These are phyloP conservation scores for Neocucurbitaria cava DNA, from an alignment of 2,329 filamentous ascomycete species.

Conservation along the genomic window DNA sequence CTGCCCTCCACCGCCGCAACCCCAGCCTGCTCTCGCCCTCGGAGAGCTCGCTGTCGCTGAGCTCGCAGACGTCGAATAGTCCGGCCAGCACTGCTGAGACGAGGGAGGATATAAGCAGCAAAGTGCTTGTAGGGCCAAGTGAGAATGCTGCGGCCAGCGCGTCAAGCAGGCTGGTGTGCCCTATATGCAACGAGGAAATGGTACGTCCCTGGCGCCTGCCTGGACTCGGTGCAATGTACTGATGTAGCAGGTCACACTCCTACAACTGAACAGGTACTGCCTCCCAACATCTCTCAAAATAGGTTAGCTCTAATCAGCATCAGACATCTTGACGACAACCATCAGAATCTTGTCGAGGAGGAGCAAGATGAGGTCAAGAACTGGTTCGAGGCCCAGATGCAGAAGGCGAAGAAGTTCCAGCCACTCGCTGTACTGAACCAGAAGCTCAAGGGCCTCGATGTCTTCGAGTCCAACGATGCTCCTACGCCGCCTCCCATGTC, in stretches of 20 bases:
- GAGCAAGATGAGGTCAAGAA: constrained; percentile 95
- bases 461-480: constrained; percentile 90
- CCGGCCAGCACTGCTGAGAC: constrained; percentile 72
- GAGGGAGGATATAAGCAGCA: constrained; percentile 77
- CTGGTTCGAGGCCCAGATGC: constrained; percentile 94
- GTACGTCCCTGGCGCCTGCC: constrained; percentile 56
- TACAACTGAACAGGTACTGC: constrained; percentile 76
- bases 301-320: constrained; percentile 17
- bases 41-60: constrained; percentile 77
- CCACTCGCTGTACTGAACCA: constrained; percentile 90
- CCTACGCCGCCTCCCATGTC: constrained; percentile 51
- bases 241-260: constrained; percentile 74
- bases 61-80: constrained; percentile 76
- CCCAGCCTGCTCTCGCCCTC: constrained; percentile 66
- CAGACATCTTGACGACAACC: constrained; percentile 84
- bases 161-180: constrained; percentile 79
- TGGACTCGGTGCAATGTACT: constrained; percentile 25
- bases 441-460: constrained; percentile 89
- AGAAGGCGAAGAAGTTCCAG: constrained; percentile 92
- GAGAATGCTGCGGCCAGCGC: constrained; percentile 63
- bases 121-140: constrained; percentile 74
- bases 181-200: constrained; percentile 99
- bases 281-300: constrained; percentile 4
- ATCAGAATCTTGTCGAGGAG: constrained; percentile 86
- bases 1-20: constrained; percentile 47